Conservation (phyloP, 805 yeast genomes). For the Maudiozyma serrabonitensis region DNA sequence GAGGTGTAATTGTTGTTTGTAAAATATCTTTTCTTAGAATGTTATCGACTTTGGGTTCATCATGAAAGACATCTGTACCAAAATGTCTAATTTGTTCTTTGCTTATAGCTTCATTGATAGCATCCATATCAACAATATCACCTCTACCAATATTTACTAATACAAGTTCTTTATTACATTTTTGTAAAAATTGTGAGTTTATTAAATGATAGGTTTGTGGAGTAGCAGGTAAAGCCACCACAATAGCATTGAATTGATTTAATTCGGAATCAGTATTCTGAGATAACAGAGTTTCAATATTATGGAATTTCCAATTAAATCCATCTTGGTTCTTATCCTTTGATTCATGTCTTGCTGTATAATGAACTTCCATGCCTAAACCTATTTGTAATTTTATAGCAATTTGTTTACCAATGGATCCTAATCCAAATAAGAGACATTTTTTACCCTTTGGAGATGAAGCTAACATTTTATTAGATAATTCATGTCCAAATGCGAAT, state of each 20-base stretch:
- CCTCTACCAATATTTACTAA: conserved; percentile 58
- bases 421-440: conserved; percentile 51
- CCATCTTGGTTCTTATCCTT: conserved; percentile 8
- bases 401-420: conserved; percentile 48
- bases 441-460: conserved; percentile 41
- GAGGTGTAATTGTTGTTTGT: conserved; percentile 45
- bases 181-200: conserved; percentile 32
- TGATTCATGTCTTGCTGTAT: conserved; percentile 38
- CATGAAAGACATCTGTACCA: conserved; percentile 52
- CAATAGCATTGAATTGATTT: conserved; percentile 39
- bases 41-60: conserved; percentile 38
- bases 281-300: conserved; percentile 24
- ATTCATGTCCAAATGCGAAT: conserved; percentile 34
- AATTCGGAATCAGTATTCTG: conserved; percentile 22
- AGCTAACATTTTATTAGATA: conserved; percentile 28
- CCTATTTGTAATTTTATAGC: conserved; percentile 38
- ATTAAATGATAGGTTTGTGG: conserved; percentile 42
- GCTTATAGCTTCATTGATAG: conserved; percentile 35
- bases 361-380: conserved; percentile 50
- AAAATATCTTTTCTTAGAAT: conserved; percentile 11
- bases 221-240: conserved; percentile 49
- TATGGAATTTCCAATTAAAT: conserved; percentile 30
- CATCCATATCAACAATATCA: conserved; percentile 40
- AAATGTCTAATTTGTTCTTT: conserved; percentile 42
- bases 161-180: conserved; percentile 15